Percentiles rank a stretch among this genome's conserved stretches.
Conservation (phyloP, 2,329 filamentous ascomycete species). For the Arthrinium puccinioides region DNA sequence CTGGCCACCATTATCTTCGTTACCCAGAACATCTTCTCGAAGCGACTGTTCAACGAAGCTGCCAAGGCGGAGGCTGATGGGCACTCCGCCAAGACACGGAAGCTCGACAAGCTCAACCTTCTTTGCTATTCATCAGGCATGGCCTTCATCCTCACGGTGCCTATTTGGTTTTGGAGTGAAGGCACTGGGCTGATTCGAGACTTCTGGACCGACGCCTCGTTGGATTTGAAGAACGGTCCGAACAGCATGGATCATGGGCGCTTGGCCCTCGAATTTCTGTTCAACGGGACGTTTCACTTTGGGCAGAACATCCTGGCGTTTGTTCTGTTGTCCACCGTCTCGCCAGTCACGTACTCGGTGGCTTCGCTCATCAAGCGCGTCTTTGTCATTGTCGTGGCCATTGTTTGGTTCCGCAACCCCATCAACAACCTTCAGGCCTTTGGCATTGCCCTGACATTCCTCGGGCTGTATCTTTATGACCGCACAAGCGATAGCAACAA, state of each 20-base stretch:
- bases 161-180: conserved; percentile 91
- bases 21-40: conserved; percentile 97
- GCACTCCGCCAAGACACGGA: conserved; percentile 54
- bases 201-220: conserved; percentile 71
- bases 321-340: conserved; percentile 83
- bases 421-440: conserved; percentile 77
- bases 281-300: conserved; percentile 97
- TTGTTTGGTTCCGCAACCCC: conserved; percentile 90
- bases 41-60: conserved; percentile 93
- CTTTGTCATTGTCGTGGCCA: conserved; percentile 90
- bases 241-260: conserved; percentile 71
- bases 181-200: conserved; percentile 71
- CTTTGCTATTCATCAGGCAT: conserved; percentile 95
- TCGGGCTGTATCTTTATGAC: conserved; percentile 93
- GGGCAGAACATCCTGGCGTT: conserved; percentile 95
- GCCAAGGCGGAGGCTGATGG: conserved; percentile 75
- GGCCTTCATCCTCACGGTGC: conserved; percentile 79
- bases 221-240: conserved; percentile 52
- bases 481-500: conserved; percentile 83
- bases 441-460: conserved; percentile 82
- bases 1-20: conserved; percentile 92
- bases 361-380: conserved; percentile 95
- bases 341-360: conserved; percentile 94
- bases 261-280: conserved; percentile 76
- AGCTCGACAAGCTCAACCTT: conserved; percentile 93